Conservation (phyloP, 2,329 filamentous ascomycete genomes). For the Colletotrichum brevisporum region DNA sequence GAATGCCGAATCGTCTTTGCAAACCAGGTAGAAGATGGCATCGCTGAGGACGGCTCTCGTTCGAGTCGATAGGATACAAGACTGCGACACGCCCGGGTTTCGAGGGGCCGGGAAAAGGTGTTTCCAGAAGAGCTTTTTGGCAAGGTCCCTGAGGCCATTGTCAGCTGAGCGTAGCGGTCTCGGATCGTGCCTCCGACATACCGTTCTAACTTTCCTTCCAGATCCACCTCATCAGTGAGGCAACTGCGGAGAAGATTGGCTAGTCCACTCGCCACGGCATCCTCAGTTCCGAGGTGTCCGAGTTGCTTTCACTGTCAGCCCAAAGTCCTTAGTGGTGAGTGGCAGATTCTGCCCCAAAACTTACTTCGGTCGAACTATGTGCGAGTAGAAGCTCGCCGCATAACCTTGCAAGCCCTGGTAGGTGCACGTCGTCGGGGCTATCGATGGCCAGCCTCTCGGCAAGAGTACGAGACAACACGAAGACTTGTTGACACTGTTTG, state of each 20-base stretch:
- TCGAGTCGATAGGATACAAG: conserved; percentile 61
- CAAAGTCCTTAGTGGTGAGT: not conserved
- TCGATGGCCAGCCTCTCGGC: conserved; percentile 52
- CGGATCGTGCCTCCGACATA: not conserved
- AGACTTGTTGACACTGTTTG: conserved; percentile 59
- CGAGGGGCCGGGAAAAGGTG: conserved; percentile 75
- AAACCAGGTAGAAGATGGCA: conserved; percentile 70
- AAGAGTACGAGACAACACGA: conserved; percentile 57
- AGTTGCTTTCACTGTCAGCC: conserved; percentile 44
- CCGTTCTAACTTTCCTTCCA: not conserved
- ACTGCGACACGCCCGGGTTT: conserved; percentile 46
- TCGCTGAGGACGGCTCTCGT: conserved; percentile 74
- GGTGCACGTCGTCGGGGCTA: conserved; percentile 37
- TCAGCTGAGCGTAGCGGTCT: not conserved
- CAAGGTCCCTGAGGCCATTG: conserved; percentile 44
- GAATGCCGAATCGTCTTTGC: conserved; percentile 64
- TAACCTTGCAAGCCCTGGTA: conserved; percentile 45
- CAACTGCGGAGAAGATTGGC: conserved; percentile 53
- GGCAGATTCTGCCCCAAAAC: conserved; percentile 8
- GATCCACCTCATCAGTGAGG: conserved; percentile 33
- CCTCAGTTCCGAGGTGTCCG: conserved; percentile 47
- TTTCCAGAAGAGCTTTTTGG: conserved; percentile 68
- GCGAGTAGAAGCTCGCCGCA: conserved; percentile 53
- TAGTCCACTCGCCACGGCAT: conserved; percentile 52
- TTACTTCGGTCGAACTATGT: conserved; percentile 58